Evolutionary conservation across 2,329 filamentous ascomycete genomes (phyloP), one percentile per base, ranked within the genome.

Genomic region (Cladosporium velox): DNA sequence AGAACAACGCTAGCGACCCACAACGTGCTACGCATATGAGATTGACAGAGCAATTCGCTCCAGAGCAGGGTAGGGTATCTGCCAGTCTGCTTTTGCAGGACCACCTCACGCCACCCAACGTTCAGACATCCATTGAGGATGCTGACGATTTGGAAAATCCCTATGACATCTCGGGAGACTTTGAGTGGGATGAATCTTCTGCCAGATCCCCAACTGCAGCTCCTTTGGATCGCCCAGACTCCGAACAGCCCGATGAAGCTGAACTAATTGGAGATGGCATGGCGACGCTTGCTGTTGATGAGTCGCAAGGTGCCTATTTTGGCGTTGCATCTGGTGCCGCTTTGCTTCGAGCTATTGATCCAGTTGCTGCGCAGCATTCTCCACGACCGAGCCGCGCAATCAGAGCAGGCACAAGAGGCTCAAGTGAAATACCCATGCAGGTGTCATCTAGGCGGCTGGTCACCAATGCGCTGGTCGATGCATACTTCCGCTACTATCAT

Each of bases 401-500:
- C 69, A 47, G 41, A 2, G n/a, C 7, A 44, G 18, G n/a, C 41
- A 47, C 41, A 12, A 21, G 41, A 12, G n/a, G 41, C n/a, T 47
- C 41, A 15, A 47, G 41, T 21, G 41, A 47, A 18, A 47, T 12
- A 71, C 76, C 21, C 67, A 70, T 60, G 70, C 72, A 49, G 70
- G 73, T 62, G 71, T 74, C 67, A 67, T 74, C 26, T 69, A 75
- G 64, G 66, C 67, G 5, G 70, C 72, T 7, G n/a, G 41, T 47
- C 41, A 47, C 41, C 41, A 47, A 47, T 21, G 41, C 41, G 10
- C 41, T 47, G 41, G 70, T 73, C 59, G 78, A 83, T 65, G 78
- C 79, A 1, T 84, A 81, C 70, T 84, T 84, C 65, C 69, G 76
- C 21, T 77, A 81, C 28, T 84, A 83, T 67, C 80, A 84, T 68